Base-by-base conservation (phyloP, 177 flowering plant genomes). In the Vitis hybrid region DNA sequence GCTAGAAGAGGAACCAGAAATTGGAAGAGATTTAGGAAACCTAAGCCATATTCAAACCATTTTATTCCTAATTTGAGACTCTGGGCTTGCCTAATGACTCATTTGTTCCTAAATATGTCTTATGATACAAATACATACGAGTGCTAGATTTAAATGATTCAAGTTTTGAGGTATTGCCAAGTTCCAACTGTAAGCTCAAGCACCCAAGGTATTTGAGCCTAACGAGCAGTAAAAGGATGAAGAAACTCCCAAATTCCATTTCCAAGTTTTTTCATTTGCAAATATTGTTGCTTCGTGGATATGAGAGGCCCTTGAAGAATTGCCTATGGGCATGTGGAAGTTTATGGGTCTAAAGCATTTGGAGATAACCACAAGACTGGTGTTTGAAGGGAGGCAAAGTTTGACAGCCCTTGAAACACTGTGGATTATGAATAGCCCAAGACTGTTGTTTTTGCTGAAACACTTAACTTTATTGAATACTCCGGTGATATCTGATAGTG, bases 151-250 rank as follows among this genome's bases (percentile, higher is more conserved):
- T 61, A n/a, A 49, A 10, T 3, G 33, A 14, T 3, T 14, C 44
- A 50, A 33, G 49, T 57, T 50, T 60, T 56, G 72, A 68, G 65
- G 31, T 11, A n/a, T 69, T 78, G 28, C 81, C 81, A 11, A 50
- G 54, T 12, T 71, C 73, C n/a, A 64, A 71, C 15, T 57, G 75
- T 54, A 64, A 69, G 28, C 70, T 71, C 10, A 53, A 58, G 24
- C 76, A 71, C 59, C 28, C 75, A 38, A 65, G 66, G 62, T 67
- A 77, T 8, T 64, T 78, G 55, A 65, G 64, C 38, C 68, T 77
- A 56, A 15, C 50, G 1, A 51, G 55, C 13, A 67, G 68, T 60
- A n/a, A 22, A 8, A 31, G 19, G 20, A 38, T 75, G n/a, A 52
- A 22, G 31, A 59, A 58, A 13, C 51, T 76, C 20, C 75, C 79